A percentile compares a stretch with the other conserved stretches of the same genome.
These are phyloP conservation scores for Neurospora hispaniola DNA, from an alignment of 495 filamentous ascomycete genomes.

Conservation along the genomic window DNA sequence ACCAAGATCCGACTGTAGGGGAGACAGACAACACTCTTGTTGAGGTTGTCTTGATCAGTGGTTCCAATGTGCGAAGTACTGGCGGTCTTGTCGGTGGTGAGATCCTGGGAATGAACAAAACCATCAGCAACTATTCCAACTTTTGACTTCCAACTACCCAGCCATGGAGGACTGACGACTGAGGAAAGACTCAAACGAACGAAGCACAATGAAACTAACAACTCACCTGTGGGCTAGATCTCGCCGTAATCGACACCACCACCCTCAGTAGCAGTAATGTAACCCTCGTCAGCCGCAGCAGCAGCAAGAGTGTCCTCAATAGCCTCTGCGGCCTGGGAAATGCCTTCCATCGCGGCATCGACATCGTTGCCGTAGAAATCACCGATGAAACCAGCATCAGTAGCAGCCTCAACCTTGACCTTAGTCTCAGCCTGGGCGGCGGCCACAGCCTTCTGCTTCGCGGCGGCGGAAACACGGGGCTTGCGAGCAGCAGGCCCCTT, in stretches of 20 bases:
- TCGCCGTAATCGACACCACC: background rate
- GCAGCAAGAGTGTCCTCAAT: background rate
- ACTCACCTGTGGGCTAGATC: background rate
- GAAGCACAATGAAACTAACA: background rate
- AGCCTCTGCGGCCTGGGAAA: background rate
- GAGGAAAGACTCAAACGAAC: background rate
- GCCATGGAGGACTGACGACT: background rate
- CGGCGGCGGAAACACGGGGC: background rate
- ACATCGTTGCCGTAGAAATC: background rate
- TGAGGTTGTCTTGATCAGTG: background rate
- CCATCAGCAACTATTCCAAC: background rate
- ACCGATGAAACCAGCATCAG: background rate
- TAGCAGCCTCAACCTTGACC: background rate
- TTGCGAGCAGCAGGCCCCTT: background rate
- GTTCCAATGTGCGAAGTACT: background rate
- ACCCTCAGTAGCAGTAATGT: background rate
- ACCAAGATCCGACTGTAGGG: background rate
- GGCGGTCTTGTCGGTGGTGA: background rate
- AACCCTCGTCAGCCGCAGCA: background rate
- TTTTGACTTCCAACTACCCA: background rate
- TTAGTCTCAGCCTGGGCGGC: background rate
- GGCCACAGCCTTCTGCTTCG: background rate
- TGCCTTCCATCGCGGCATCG: background rate
- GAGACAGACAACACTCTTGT: background rate
- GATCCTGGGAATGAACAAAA: background rate